phyloP scores from a whole-genome alignment of 495 filamentous ascomycete species.

The Aspergillus kassunensis region DNA sequence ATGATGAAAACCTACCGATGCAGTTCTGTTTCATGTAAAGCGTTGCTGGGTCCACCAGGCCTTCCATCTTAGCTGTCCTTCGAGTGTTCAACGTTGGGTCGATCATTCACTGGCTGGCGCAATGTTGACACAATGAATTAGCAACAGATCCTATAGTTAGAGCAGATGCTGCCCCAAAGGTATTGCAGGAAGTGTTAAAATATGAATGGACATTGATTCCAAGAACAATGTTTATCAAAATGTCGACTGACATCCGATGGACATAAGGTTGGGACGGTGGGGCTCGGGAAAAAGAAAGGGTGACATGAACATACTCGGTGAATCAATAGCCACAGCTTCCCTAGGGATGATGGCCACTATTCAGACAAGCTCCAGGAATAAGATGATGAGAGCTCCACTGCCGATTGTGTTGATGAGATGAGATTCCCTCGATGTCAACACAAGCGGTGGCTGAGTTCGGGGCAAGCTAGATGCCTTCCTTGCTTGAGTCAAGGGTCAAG shows the following conservation, averaged over 20 bases:
- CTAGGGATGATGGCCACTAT: conserved; percentile 5
- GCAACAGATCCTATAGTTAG: no score
- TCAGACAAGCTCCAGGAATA: conserved; percentile 1
- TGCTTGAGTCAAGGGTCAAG: conserved; percentile 3
- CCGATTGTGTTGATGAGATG: conserved; percentile 16
- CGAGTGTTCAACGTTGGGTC: conserved; percentile 4
- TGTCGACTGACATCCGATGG: conserved; percentile 9
- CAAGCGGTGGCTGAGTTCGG: conserved; percentile 7
- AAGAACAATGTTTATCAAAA: neutral
- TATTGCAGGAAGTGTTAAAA: neutral
- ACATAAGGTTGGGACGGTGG: no score
- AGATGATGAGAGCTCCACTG: conserved; percentile 7
- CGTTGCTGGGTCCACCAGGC: conserved; percentile 70
- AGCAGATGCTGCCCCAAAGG: neutral
- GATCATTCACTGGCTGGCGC: conserved; percentile 7
- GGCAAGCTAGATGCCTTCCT: conserved; percentile 5
- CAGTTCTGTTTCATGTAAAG: conserved; percentile 91
- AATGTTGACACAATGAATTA: neutral
- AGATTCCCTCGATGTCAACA: conserved; percentile 7
- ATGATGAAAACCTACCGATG: conserved; percentile 61
- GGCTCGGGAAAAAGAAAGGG: no score
- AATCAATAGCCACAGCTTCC: neutral
- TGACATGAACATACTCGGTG: conserved; percentile 2
- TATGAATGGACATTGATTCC: neutral
- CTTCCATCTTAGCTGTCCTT: conserved; percentile 32